Evolutionary conservation across 2,329 filamentous ascomycete species (phyloP).

Genomic region (Pezizomycotina sp.): DNA sequence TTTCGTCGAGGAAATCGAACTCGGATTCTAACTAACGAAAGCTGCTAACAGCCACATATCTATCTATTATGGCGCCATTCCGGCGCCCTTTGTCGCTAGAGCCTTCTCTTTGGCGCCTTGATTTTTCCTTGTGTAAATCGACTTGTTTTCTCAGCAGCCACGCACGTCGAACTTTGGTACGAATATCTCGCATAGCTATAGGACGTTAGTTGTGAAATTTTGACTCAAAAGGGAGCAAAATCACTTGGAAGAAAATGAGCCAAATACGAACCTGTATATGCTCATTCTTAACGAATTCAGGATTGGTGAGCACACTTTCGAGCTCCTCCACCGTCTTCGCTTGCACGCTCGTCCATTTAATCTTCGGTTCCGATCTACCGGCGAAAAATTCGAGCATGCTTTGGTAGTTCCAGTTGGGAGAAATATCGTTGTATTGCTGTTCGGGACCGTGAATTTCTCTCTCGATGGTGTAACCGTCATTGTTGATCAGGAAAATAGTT

Average conservation of each 20-base stretch:
- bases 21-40: too few relatives aligned
- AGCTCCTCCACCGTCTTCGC: constrained; percentile 35
- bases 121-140: constrained; percentile 15
- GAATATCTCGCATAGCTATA: constrained; percentile 14
- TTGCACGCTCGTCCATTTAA: constrained; percentile 25
- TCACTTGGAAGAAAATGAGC: neutral
- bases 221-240: constrained; percentile 1
- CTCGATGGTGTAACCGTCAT: constrained; percentile 44
- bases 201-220: neutral
- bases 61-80: too few relatives aligned
- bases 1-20: too few relatives aligned
- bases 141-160: constrained; percentile 16
- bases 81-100: too few relatives aligned
- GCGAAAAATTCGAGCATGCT: constrained; percentile 37
- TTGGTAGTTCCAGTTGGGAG: constrained; percentile 37
- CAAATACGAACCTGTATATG: constrained; percentile 28
- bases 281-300: constrained; percentile 29
- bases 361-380: constrained; percentile 30
- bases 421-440: constrained; percentile 39
- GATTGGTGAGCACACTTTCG: constrained; percentile 29
- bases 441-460: constrained; percentile 40
- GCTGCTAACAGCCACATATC: too few relatives aligned
- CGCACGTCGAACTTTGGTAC: constrained; percentile 12
- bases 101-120: too few relatives aligned
- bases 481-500: constrained; percentile 40